Conservation (phyloP, 805 yeast genomes). For the Dipodascus albidus region DNA sequence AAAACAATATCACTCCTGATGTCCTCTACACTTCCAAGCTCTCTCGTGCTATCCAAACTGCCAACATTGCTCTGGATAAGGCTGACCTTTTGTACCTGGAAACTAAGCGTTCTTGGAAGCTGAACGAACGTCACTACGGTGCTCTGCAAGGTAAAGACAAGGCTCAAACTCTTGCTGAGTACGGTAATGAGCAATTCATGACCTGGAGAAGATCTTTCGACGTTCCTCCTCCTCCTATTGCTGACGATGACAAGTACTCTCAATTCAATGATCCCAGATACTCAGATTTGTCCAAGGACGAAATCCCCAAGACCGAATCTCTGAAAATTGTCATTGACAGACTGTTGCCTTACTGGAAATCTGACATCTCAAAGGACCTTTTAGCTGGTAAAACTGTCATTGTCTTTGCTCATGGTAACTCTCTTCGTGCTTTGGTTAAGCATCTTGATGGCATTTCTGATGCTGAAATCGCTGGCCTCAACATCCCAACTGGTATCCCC, state of each 20-base stretch:
- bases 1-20: slow-evolving; percentile 77
- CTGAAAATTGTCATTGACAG: slow-evolving; percentile 91
- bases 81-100: slow-evolving; percentile 89
- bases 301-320: slow-evolving; percentile 89
- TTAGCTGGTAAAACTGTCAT: slow-evolving; percentile 81
- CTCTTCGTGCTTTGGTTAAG: slow-evolving; percentile 92
- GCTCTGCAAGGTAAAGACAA: slow-evolving; percentile 97
- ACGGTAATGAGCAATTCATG: slow-evolving; percentile 89
- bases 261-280: slow-evolving; percentile 83
- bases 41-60: slow-evolving; percentile 94
- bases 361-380: slow-evolving; percentile 75
- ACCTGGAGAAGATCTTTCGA: slow-evolving; percentile 97
- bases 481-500: slow-evolving; percentile 98
- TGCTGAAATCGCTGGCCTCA: slow-evolving; percentile 83
- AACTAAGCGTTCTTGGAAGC: slow-evolving; percentile 92
- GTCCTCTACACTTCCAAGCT: slow-evolving; percentile 82
- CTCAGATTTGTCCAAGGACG: slow-evolving; percentile 70
- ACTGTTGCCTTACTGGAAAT: slow-evolving; percentile 94
- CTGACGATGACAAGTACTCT: slow-evolving; percentile 65
- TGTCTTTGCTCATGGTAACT: slow-evolving; percentile 97
- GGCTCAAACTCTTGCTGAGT: slow-evolving; percentile 79
- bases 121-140: slow-evolving; percentile 98
- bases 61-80: slow-evolving; percentile 79
- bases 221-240: slow-evolving; percentile 89
- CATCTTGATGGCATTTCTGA: slow-evolving; percentile 90